These are phyloP conservation scores for Sphaerulina populicola DNA, from an alignment of 2,329 filamentous ascomycete genomes.

Conservation along the genomic window DNA sequence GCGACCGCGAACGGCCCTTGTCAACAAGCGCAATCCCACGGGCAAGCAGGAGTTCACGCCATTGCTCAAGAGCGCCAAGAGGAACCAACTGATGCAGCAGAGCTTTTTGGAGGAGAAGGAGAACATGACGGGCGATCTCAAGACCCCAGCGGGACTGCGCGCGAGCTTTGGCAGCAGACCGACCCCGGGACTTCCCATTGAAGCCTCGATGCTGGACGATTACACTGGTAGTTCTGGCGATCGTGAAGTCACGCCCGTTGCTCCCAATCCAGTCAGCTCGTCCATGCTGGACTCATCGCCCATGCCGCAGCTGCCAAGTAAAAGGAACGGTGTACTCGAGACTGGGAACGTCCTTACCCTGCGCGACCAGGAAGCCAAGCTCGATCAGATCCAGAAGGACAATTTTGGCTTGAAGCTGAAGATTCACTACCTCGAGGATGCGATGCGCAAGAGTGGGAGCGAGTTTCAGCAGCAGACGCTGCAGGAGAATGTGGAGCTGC, in stretches of 20 bases:
- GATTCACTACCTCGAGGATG: constrained; percentile 92
- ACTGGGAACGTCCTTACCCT: constrained; percentile 86
- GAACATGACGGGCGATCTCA: constrained; percentile 38
- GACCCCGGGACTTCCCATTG: constrained; percentile 67
- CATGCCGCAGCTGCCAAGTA: constrained; percentile 57
- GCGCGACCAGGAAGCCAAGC: constrained; percentile 84
- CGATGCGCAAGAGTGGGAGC: constrained; percentile 74
- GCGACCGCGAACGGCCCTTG: constrained; percentile 61
- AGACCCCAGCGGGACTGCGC: constrained; percentile 61
- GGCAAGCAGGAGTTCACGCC: constrained; percentile 80
- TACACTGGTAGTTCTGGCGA: constrained; percentile 55
- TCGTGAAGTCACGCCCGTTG: constrained; percentile 62
- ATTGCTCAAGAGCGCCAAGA: constrained; percentile 72
- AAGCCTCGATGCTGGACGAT: constrained; percentile 59
- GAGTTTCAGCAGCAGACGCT: constrained; percentile 83
- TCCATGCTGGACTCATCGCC: constrained; percentile 73
- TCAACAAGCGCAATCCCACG: constrained; percentile 53
- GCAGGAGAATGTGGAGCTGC: constrained; percentile 91
- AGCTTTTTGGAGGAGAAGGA: constrained; percentile 34
- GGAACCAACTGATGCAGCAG: constrained; percentile 49
- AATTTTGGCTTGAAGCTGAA: constrained; percentile 96
- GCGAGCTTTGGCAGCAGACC: constrained; percentile 51
- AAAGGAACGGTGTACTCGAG: constrained; percentile 56
- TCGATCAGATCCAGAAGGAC: constrained; percentile 95
- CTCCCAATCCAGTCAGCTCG: constrained; percentile 61